Evolutionary conservation across 345 rosid genomes (phyloP).

Genomic region (Geranium brycei): DNA sequence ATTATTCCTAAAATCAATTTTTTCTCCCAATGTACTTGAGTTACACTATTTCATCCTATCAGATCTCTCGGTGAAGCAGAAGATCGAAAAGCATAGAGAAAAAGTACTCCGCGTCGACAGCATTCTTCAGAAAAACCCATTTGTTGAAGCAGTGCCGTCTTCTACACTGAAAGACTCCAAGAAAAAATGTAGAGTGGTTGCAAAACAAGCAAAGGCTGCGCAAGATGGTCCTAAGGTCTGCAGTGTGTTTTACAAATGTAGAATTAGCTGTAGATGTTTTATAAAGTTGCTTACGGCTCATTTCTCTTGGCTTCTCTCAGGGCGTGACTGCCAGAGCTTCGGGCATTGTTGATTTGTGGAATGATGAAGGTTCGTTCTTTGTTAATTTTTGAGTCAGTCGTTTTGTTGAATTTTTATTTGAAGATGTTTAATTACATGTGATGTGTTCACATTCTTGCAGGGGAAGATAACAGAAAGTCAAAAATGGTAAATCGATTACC

Average conservation of each 20-base stretch:
- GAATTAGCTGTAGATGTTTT: background rate
- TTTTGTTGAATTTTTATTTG: background rate
- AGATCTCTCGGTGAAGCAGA: conserved; percentile 69
- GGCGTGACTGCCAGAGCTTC: conserved; percentile 25
- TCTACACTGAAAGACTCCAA: conserved; percentile 35
- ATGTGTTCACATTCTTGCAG: conserved; percentile 21
- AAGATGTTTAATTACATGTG: conserved; percentile 1
- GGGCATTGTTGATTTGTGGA: conserved; percentile 58
- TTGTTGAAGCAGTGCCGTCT: conserved; percentile 54
- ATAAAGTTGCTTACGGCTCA: conserved; percentile 3
- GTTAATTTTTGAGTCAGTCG: background rate
- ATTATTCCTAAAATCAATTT: too few species aligned
- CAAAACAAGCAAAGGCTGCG: conserved; percentile 11
- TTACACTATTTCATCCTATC: background rate
- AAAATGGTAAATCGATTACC: conserved; percentile 34
- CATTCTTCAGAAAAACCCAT: conserved; percentile 58
- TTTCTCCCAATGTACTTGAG: background rate
- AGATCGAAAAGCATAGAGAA: conserved; percentile 71
- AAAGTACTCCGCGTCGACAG: conserved; percentile 60
- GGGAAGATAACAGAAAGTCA: conserved; percentile 23
- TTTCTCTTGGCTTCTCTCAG: conserved; percentile 17
- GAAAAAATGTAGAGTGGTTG: conserved; percentile 19
- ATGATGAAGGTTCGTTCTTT: conserved; percentile 33
- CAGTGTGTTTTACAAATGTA: background rate
- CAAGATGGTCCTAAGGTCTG: conserved; percentile 33